Evolutionary conservation across 306 rosid species (phyloP).

Genomic region (Acacia acuminata): DNA sequence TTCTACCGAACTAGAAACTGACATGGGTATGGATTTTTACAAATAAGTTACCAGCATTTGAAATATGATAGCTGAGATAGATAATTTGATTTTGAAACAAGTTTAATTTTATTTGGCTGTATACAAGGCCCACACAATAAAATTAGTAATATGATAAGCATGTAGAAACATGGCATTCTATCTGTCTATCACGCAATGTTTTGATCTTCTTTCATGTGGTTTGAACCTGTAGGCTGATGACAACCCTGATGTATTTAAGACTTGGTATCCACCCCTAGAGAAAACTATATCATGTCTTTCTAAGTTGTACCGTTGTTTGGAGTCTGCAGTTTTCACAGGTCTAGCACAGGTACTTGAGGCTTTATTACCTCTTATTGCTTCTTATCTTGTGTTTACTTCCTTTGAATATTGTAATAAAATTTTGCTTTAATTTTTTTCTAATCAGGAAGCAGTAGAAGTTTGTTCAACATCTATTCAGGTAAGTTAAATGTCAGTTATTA

Average conservation of each 20-base stretch:
- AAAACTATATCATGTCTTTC: slow-evolving; percentile 94
- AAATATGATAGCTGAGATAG: slow-evolving; percentile 19
- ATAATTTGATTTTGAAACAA: background rate
- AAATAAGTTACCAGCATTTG: background rate
- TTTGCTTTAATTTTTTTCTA: slow-evolving; percentile 23
- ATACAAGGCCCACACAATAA: background rate
- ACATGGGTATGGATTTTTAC: background rate
- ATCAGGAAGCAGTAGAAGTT: slow-evolving; percentile 96
- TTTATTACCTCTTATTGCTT: slow-evolving; percentile 25
- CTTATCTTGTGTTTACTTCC: slow-evolving; percentile 10
- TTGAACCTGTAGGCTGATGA: slow-evolving; percentile 67
- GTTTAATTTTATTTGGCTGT: background rate
- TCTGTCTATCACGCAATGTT: background rate
- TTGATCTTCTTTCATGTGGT: slow-evolving; percentile 13
- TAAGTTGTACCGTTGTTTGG: slow-evolving; percentile 90
- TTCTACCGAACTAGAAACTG: slow-evolving; percentile 1
- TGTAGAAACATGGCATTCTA: slow-evolving; percentile 8
- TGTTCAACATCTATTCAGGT: slow-evolving; percentile 92
- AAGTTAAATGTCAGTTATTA: slow-evolving; percentile 15
- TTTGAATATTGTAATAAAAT: slow-evolving; percentile 27
- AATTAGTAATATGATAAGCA: background rate
- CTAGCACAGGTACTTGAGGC: slow-evolving; percentile 83
- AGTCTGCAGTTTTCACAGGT: slow-evolving; percentile 90
- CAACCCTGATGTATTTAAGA: slow-evolving; percentile 65
- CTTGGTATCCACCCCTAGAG: slow-evolving; percentile 96